These are phyloP conservation scores for Filobasidium wieringae DNA, from an alignment of 768 basidiomycete genomes.

Conservation along the genomic window DNA sequence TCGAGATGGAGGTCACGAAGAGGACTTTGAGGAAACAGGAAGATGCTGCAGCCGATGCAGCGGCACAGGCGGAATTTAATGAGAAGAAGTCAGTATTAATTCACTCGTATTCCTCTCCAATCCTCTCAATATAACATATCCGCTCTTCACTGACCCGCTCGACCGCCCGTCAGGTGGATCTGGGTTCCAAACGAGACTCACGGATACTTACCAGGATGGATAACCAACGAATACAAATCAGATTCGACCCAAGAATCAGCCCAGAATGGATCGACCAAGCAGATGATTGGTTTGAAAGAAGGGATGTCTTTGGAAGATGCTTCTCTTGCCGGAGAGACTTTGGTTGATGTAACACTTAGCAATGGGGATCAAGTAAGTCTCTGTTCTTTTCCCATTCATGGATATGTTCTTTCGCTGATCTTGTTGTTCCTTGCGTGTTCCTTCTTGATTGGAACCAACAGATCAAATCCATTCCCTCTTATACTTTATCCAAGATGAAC, in stretches of 20 bases:
- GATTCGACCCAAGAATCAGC: neutral
- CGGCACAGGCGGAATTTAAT: slow-evolving; percentile 88
- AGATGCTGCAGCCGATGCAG: slow-evolving; percentile 72
- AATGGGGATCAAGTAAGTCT: slow-evolving; percentile 62
- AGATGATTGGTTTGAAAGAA: too few relatives aligned
- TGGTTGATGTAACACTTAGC: slow-evolving; percentile 73
- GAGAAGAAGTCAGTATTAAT: slow-evolving; percentile 80
- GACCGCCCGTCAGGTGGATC: slow-evolving; percentile 60
- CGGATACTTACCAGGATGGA: slow-evolving; percentile 91
- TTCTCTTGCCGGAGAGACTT: slow-evolving; percentile 15
- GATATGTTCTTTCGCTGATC: neutral
- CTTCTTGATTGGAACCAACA: slow-evolving; percentile 24
- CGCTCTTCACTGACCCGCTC: too few relatives aligned
- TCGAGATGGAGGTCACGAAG: neutral
- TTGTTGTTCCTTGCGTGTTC: neutral
- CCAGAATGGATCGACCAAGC: too few relatives aligned
- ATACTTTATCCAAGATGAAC: slow-evolving; percentile 87
- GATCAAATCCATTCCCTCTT: slow-evolving; percentile 61
- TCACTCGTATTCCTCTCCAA: too few relatives aligned
- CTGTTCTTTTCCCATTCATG: neutral
- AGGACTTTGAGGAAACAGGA: slow-evolving; percentile 8
- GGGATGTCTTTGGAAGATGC: slow-evolving; percentile 2
- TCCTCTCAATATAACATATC: too few relatives aligned
- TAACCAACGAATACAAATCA: slow-evolving; percentile 46
- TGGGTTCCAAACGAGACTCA: slow-evolving; percentile 90